Base-by-base conservation (phyloP, 192 early-diverging fungal species). In the Funneliformis geosporum region DNA sequence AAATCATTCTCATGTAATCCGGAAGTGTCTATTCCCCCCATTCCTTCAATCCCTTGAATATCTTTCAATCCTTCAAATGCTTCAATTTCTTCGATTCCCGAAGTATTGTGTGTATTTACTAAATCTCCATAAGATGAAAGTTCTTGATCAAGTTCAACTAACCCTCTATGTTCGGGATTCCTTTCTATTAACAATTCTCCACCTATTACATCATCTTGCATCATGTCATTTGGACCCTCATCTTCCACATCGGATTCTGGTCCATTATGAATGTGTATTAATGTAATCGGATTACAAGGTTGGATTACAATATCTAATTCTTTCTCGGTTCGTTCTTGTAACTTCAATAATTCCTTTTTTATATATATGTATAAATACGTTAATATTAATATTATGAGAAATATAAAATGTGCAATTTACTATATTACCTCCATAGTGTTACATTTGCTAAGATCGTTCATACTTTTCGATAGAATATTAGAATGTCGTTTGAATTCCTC, bases 401-500 rank as follows among this genome's bases (percentile, higher is more conserved):
- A 68, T 39, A 18, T 14, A 39, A 18, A 38, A 68, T 68, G 10
- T 33, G 42, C 42, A 68, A 68, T 38, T 38, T 11, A 68, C 27
- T 21, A 68, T 5, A 8, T 67, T 39, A 68, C 66, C 33, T 68
- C 66, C 18, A 39, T 21, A 16, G 39, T 39, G 18, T 33, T 68
- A 40, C 66, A 68, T 68, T 68, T 68, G 14, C 38, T 68, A 38
- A 68, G 27, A 21, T 68, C 66, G 8, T n/a, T 28, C 27, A 68
- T 68, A 42, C 66, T 39, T 68, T 68, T 68, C 2, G 66, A 39
- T 39, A 68, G 21, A 14, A 39, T 9, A 21, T 42, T 39, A 39
- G 82, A 73, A 42, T 84, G 79, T 11, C 79, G 80, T 55, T 83
- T 81, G 42, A 88, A 82, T 47, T 39, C 40, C 21, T 83, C 82